Evolutionary conservation across 2,329 filamentous ascomycete species (phyloP).

Genomic region (Trichothecium sympodiale): DNA sequence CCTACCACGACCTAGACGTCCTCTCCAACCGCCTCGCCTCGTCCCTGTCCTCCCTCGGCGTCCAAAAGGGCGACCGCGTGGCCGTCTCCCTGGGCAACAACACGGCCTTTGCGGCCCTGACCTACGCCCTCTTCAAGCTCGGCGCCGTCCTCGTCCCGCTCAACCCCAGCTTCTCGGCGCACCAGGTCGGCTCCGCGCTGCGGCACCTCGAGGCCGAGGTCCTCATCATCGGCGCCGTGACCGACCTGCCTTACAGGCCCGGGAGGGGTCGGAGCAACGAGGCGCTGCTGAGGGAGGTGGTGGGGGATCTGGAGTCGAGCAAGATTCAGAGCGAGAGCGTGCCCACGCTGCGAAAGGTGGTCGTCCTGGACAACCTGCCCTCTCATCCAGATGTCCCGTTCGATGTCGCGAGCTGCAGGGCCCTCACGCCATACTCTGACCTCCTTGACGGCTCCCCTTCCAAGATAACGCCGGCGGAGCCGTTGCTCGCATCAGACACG

Average conservation of each 20-base stretch:
- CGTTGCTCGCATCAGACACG: constrained; percentile 52
- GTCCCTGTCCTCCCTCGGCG: constrained; percentile 58
- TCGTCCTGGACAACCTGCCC: constrained; percentile 68
- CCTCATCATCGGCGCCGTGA: constrained; percentile 77
- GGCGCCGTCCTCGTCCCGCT: constrained; percentile 90
- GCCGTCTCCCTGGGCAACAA: constrained; percentile 81
- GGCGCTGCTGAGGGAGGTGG: constrained; percentile 31
- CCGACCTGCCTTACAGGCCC: constrained; percentile 62
- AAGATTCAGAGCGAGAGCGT: constrained; percentile 35
- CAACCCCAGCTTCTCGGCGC: constrained; percentile 77
- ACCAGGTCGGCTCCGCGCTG: constrained; percentile 69
- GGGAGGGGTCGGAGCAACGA: constrained; percentile 42
- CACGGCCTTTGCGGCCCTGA: constrained; percentile 71
- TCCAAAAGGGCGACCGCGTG: constrained; percentile 73
- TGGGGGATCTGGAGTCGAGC: constrained; percentile 26
- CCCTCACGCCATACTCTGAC: constrained; percentile 33
- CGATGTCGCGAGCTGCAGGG: constrained; percentile 25
- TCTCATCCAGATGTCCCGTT: constrained; percentile 34
- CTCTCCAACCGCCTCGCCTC: constrained; percentile 66
- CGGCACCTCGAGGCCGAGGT: constrained; percentile 62
- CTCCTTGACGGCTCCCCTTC: constrained; percentile 23
- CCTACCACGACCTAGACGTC: constrained; percentile 64
- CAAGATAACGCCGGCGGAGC: constrained; percentile 6
- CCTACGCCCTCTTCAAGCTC: constrained; percentile 86
- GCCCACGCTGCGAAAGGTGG: constrained; percentile 58